Percentiles rank a stretch among this genome's conserved stretches.
Conservation (phyloP, 192 early-diverging fungal genomes). For the Coemansia sp. region DNA sequence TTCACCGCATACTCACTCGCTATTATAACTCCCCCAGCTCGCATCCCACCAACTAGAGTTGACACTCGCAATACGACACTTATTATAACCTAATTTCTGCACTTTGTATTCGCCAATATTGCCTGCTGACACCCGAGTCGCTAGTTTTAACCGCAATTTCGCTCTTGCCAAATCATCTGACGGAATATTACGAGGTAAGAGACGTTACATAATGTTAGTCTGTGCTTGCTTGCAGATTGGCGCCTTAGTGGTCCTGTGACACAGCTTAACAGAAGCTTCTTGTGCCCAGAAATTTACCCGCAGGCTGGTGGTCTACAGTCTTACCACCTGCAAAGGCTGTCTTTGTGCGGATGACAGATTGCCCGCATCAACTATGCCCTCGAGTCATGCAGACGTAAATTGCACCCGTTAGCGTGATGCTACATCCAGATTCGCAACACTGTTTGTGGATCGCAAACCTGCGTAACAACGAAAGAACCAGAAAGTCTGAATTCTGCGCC, state of each 20-base stretch:
- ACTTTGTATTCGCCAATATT: neutral
- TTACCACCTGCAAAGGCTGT: neutral
- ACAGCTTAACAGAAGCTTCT: neutral
- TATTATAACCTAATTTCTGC: no score
- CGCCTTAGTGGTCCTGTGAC: neutral
- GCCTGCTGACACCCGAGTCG: neutral
- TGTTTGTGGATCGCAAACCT: neutral
- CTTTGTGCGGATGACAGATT: constrained; percentile 7
- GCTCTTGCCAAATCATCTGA: neutral
- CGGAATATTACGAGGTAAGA: constrained; percentile 1
- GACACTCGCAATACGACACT: no score
- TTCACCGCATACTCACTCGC: no score
- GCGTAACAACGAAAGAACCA: neutral
- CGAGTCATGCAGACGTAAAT: neutral
- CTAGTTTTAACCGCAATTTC: neutral
- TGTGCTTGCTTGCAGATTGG: neutral
- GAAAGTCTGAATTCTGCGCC: neutral
- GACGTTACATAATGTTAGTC: neutral
- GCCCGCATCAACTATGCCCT: neutral
- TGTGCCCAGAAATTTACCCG: constrained; percentile 1
- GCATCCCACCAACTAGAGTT: no score
- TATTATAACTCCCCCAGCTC: no score
- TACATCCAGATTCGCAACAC: constrained; percentile 1
- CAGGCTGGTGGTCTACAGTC: neutral
- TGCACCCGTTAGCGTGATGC: neutral